Evolutionary conservation across 1,139 yeast species (phyloP).

Genomic region (Eremothecium coryli): DNA sequence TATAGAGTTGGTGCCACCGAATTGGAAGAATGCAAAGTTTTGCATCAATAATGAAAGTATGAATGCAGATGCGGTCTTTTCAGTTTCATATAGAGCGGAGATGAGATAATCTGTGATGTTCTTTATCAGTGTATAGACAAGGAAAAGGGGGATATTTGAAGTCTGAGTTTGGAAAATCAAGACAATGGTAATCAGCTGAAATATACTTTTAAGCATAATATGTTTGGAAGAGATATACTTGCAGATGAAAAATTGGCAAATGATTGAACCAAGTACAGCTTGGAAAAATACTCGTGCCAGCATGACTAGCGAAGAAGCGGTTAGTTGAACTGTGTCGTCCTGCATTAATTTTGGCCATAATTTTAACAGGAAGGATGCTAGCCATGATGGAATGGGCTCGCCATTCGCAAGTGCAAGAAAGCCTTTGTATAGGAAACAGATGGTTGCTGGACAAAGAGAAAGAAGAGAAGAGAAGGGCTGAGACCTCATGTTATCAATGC

Average conservation of each 20-base stretch:
- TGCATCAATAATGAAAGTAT: conserved; percentile 40
- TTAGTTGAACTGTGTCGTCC: not conserved
- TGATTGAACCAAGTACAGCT: conserved; percentile 20
- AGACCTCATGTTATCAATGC: conserved; percentile 19
- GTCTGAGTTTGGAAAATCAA: conserved; percentile 63
- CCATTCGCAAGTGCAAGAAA: conserved; percentile 46
- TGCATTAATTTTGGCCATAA: not conserved
- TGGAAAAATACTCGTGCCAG: conserved; percentile 29
- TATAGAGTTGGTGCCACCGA: conserved; percentile 86
- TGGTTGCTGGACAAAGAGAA: conserved; percentile 35
- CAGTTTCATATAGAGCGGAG: conserved; percentile 20
- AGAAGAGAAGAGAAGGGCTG: conserved; percentile 34
- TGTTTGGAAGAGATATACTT: conserved; percentile 36
- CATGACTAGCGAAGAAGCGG: conserved; percentile 24
- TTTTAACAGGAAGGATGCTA: conserved; percentile 6
- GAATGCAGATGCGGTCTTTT: conserved; percentile 12
- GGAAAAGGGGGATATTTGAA: conserved; percentile 61
- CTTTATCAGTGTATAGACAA: conserved; percentile 35
- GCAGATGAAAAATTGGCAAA: conserved; percentile 9
- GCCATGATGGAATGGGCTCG: conserved; percentile 14
- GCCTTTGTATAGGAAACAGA: conserved; percentile 49
- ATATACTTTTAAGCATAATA: conserved; percentile 25
- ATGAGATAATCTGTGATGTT: conserved; percentile 10
- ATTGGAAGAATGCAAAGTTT: conserved; percentile 70
- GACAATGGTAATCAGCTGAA: conserved; percentile 36